Percentiles rank a stretch among this genome's conserved stretches.
phyloP scores from a whole-genome alignment of 495 filamentous ascomycete genomes.

The Penicillium roqueforti region DNA sequence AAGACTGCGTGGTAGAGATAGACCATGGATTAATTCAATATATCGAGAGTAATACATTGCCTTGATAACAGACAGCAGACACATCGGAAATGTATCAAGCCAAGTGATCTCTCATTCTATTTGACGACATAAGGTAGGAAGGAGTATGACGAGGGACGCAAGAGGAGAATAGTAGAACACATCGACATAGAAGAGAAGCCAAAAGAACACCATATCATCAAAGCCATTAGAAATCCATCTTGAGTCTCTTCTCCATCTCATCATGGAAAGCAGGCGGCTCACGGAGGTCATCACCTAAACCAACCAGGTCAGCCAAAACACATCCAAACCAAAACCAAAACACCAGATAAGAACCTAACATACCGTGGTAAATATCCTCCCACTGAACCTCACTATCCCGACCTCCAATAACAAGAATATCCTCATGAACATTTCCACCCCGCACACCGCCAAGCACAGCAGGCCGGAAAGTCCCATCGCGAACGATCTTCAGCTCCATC shows the following conservation, averaged over 20 bases:
- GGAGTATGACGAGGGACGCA: slow-evolving; percentile 7
- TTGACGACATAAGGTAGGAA: slow-evolving; percentile 10
- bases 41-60: neutral
- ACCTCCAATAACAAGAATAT: slow-evolving; percentile 69
- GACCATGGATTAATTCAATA: slow-evolving; percentile 9
- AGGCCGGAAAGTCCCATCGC: slow-evolving; percentile 53
- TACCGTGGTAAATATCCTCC: slow-evolving; percentile 82
- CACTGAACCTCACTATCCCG: slow-evolving; percentile 69
- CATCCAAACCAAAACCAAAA: slow-evolving; percentile 1
- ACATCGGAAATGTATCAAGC: neutral
- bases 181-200: slow-evolving; percentile 11
- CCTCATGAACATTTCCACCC: slow-evolving; percentile 59
- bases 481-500: slow-evolving; percentile 88
- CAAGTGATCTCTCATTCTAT: slow-evolving; percentile 21
- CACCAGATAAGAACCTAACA: slow-evolving; percentile 12
- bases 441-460: slow-evolving; percentile 38
- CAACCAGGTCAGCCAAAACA: slow-evolving; percentile 10
- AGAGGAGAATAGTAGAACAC: slow-evolving; percentile 25
- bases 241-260: slow-evolving; percentile 89
- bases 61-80: neutral
- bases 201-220: slow-evolving; percentile 19
- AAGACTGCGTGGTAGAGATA: slow-evolving; percentile 5
- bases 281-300: slow-evolving; percentile 56
- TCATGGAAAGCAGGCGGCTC: slow-evolving; percentile 69
- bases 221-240: slow-evolving; percentile 58